phyloP scores from a whole-genome alignment of 768 basidiomycete species.

The Lanmaoa rubissima region DNA sequence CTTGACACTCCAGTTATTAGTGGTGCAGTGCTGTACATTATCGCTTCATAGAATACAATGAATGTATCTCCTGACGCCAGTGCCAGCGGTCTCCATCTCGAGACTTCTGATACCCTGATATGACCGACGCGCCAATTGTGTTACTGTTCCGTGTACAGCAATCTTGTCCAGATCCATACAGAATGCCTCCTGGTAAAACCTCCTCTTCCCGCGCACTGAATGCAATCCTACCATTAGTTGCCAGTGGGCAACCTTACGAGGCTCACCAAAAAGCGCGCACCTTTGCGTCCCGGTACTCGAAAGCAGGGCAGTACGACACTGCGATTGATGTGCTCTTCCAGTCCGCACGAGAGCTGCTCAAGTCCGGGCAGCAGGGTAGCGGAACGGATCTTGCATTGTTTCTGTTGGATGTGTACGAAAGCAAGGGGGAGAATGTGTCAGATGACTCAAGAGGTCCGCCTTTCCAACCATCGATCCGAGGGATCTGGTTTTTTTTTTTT shows the following conservation, averaged over 20 bases:
- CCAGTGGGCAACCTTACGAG: slow-evolving; percentile 74
- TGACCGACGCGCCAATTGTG: neutral
- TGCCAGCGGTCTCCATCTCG: slow-evolving; percentile 6
- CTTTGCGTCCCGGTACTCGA: slow-evolving; percentile 84
- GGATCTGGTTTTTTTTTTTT: neutral
- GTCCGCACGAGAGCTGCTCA: slow-evolving; percentile 82
- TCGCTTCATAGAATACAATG: neutral
- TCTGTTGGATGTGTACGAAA: slow-evolving; percentile 81
- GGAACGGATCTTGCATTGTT: slow-evolving; percentile 83
- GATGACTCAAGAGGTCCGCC: slow-evolving; percentile 78
- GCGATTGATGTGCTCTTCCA: slow-evolving; percentile 95
- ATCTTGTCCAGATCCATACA: slow-evolving; percentile 10
- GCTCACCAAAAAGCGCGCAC: slow-evolving; percentile 97
- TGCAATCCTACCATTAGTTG: slow-evolving; percentile 73
- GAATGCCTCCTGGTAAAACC: slow-evolving; percentile 25
- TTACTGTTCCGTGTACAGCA: neutral
- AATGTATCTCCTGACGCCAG: neutral
- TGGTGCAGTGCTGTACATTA: slow-evolving; percentile 2
- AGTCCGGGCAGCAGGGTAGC: slow-evolving; percentile 84
- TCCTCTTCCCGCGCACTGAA: slow-evolving; percentile 67
- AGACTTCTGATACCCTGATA: slow-evolving; percentile 26
- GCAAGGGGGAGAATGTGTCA: slow-evolving; percentile 64
- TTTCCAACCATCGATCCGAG: neutral
- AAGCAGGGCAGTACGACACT: slow-evolving; percentile 76
- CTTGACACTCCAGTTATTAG: slow-evolving; percentile 32